Conservation (phyloP, 1,284 basidiomycete species). For the Melanopsichium pennsylvanicum region DNA sequence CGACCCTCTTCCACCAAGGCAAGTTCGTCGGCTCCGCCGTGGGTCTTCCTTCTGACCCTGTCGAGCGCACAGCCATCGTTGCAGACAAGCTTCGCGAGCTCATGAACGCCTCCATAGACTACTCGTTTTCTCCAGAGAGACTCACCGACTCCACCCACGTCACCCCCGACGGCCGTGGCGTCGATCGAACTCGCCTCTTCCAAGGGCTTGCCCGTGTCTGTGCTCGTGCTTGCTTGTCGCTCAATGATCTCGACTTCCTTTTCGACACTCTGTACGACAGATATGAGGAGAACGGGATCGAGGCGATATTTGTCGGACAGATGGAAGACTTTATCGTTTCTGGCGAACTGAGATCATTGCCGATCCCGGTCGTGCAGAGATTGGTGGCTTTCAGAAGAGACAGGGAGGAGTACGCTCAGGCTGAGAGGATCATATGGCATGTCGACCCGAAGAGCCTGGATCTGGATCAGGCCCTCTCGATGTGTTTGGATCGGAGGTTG, state of each 20-base stretch:
- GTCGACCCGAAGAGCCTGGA: conserved; percentile 90
- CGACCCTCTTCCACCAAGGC: conserved; percentile 83
- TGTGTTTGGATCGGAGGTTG: conserved; percentile 82
- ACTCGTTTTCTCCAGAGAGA: conserved; percentile 92
- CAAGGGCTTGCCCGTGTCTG: conserved; percentile 84
- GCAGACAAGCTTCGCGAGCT: conserved; percentile 81
- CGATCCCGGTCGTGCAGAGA: conserved; percentile 83
- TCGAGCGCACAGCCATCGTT: conserved; percentile 74
- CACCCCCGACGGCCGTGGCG: conserved; percentile 83
- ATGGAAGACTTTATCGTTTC: conserved; percentile 85
- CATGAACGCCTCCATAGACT: conserved; percentile 84
- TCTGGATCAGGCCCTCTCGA: conserved; percentile 86
- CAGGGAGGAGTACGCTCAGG: conserved; percentile 76
- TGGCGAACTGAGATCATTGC: conserved; percentile 76
- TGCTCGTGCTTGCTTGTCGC: conserved; percentile 80
- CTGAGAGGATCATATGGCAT: conserved; percentile 93
- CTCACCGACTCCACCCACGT: conserved; percentile 87
- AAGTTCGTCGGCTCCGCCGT: conserved; percentile 85
- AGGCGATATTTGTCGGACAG: conserved; percentile 83
- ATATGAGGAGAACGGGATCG: conserved; percentile 84
- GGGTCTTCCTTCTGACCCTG: conserved; percentile 77
- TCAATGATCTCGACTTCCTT: conserved; percentile 82
- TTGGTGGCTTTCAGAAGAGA: conserved; percentile 82
- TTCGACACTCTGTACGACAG: conserved; percentile 88
- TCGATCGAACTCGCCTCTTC: conserved; percentile 88